Percentiles rank a stretch among this genome's conserved stretches.
phyloP scores from a whole-genome alignment of 164 flowering plant species.

The Liriodendron chinense region DNA sequence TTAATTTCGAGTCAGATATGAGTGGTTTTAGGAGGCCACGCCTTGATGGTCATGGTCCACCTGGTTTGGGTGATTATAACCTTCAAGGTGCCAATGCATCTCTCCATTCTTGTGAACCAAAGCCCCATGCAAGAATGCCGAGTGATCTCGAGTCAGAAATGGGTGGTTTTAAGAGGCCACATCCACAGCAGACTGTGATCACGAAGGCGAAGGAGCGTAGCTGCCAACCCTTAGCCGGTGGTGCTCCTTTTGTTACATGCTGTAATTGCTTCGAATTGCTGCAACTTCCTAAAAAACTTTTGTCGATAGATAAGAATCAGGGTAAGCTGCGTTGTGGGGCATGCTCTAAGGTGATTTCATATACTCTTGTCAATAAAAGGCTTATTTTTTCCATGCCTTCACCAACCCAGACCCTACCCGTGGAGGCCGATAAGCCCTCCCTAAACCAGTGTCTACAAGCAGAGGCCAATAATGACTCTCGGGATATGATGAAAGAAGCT shows the following conservation, averaged over 20 bases:
- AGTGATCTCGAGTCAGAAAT: conserved; percentile 37
- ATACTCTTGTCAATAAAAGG: conserved; percentile 36
- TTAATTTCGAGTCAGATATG: conserved; percentile 36
- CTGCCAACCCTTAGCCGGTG: conserved; percentile 63
- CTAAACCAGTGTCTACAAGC: conserved; percentile 9
- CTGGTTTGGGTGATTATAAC: conserved; percentile 28
- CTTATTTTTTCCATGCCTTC: conserved; percentile 30
- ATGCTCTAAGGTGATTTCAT: conserved; percentile 51
- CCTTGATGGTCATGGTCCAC: conserved; percentile 24
- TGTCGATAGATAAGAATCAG: conserved; percentile 24
- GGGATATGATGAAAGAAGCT: conserved; percentile 21
- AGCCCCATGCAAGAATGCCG: conserved; percentile 37
- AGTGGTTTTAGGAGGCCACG: conserved; percentile 31
- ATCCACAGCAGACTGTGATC: conserved; percentile 28
- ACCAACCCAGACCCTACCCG: conserved; percentile 9
- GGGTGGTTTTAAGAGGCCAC: conserved; percentile 31
- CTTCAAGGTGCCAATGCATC: conserved; percentile 27
- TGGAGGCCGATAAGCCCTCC: conserved; percentile 10
- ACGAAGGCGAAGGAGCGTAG: conserved; percentile 24
- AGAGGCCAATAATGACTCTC: conserved; percentile 15
- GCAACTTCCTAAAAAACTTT: conserved; percentile 47
- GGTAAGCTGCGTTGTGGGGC: conserved; percentile 64
- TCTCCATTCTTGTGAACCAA: conserved; percentile 25
- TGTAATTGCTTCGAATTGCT: conserved; percentile 66
- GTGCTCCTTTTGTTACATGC: conserved; percentile 79